Evolutionary conservation across 495 filamentous ascomycete species (phyloP).

Genomic region (Hypomontagnella submonticulosa): DNA sequence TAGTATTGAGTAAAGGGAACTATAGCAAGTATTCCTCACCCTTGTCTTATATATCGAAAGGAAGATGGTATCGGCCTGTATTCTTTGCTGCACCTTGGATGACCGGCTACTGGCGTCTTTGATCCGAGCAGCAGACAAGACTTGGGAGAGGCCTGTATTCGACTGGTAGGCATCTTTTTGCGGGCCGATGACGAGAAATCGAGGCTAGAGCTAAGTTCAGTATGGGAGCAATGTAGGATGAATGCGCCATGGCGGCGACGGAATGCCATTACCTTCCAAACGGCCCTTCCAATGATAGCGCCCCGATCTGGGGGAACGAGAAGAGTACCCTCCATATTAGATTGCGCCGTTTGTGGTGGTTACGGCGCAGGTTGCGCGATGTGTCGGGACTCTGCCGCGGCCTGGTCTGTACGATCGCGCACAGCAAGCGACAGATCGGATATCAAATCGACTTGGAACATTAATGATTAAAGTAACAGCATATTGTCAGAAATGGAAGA

Average conservation of each 20-base stretch:
- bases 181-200: slow-evolving; percentile 59
- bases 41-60: slow-evolving; percentile 67
- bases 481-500: slow-evolving; percentile 32
- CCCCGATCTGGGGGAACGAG: slow-evolving; percentile 65
- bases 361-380: slow-evolving; percentile 33
- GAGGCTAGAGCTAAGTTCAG: slow-evolving; percentile 49
- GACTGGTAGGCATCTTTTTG: slow-evolving; percentile 35
- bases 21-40: slow-evolving; percentile 46
- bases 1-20: neutral
- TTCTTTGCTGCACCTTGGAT: slow-evolving; percentile 43
- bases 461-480: slow-evolving; percentile 41
- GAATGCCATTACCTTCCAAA: slow-evolving; percentile 64
- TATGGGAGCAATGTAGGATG: neutral
- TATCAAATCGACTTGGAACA: slow-evolving; percentile 30
- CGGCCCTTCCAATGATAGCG: slow-evolving; percentile 64
- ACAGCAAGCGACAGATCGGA: slow-evolving; percentile 38
- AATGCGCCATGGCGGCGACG: slow-evolving; percentile 11
- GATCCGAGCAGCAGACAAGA: slow-evolving; percentile 44
- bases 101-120: slow-evolving; percentile 45
- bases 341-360: slow-evolving; percentile 37
- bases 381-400: slow-evolving; percentile 23
- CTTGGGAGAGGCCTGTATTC: slow-evolving; percentile 42
- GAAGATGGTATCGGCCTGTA: slow-evolving; percentile 52
- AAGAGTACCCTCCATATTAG: slow-evolving; percentile 66
- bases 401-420: slow-evolving; percentile 36